Base-by-base conservation (phyloP, 495 filamentous ascomycete genomes). In the Aspergillus olivimuriae region DNA sequence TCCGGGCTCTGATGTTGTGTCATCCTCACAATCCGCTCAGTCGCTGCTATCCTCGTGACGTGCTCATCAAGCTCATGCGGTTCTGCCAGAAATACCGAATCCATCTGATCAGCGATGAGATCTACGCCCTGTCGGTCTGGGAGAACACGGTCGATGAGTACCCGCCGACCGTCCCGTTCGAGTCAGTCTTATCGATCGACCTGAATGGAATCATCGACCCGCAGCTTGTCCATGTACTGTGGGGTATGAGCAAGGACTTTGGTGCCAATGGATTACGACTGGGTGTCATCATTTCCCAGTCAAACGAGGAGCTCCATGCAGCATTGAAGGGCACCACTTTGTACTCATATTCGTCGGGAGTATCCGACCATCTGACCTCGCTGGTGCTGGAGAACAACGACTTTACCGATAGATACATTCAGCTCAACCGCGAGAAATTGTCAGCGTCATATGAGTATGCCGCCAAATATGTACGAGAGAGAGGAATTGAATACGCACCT, bases 21-120 rank as follows among this genome's bases (percentile, higher is more conserved):
- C 74, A 81, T 48, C 81, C 81, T 1, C 76, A 81, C 24, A 83
- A 83, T 52, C 80, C 80, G 0, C 61, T 80, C 1, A 74, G 79
- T 31, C 59, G 63, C 23, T 83, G 77, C 56, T 83, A 82, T 46
- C 52, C 76, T 0, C 60, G 53, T 12, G 62, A 75, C 11, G 64
- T 65, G 0, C 46, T 83, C 0, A 47, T 66, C 8, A 62, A 47
- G 14, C 55, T 78, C 20, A 66, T 80, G 64, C 54, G 53, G 7
- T 49, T 83, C 4, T 84, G 80, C 41, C 60, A 73, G 17, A 66
- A 71, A 22, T 65, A 80, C 44, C 53, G 63, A 14, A 60, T 85
- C 1, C 79, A 84, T 44, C 49, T 84, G 2, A 68, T 84, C 38
- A 73, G 72, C 33, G 81, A 85, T 40, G 81, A 85, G 51, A 73